Conservation (phyloP, 225 moss, liverwort and hornwort genomes). For the Sphagnum contortum region DNA sequence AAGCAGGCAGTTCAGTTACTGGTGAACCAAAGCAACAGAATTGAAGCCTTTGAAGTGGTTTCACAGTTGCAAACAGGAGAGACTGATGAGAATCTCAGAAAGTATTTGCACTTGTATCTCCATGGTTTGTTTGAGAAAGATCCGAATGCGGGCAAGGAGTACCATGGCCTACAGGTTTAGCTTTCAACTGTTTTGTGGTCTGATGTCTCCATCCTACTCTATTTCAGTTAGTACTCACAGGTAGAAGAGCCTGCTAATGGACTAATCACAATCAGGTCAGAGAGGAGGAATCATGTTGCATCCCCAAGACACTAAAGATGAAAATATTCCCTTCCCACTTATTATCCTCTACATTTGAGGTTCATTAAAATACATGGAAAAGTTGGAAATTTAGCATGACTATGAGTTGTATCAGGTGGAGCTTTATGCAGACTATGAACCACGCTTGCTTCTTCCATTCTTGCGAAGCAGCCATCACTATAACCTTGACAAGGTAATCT, state of each 20-base stretch:
- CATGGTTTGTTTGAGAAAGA: slow-evolving; percentile 93
- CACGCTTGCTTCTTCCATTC: slow-evolving; percentile 89
- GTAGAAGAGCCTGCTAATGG: no score
- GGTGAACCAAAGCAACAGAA: slow-evolving; percentile 66
- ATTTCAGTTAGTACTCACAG: no score
- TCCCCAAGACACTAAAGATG: no score
- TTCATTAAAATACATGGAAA: no score
- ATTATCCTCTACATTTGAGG: no score
- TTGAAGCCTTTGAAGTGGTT: slow-evolving; percentile 73
- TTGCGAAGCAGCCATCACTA: slow-evolving; percentile 88
- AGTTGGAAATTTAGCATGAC: not conserved
- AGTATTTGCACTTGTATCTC: slow-evolving; percentile 75
- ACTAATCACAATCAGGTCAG: no score
- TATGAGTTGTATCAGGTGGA: slow-evolving; percentile 51
- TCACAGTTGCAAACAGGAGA: slow-evolving; percentile 71
- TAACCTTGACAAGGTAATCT: slow-evolving; percentile 69
- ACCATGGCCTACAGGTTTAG: slow-evolving; percentile 84
- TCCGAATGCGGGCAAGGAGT: slow-evolving; percentile 81
- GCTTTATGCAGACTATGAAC: slow-evolving; percentile 94
- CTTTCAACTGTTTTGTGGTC: no score
- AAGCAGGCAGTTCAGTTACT: slow-evolving; percentile 80
- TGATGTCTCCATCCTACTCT: no score
- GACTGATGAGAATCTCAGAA: slow-evolving; percentile 37
- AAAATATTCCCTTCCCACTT: no score
- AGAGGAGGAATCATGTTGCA: no score